phyloP scores from a whole-genome alignment of 2,329 filamentous ascomycete species.

The Colletotrichum sp. region DNA sequence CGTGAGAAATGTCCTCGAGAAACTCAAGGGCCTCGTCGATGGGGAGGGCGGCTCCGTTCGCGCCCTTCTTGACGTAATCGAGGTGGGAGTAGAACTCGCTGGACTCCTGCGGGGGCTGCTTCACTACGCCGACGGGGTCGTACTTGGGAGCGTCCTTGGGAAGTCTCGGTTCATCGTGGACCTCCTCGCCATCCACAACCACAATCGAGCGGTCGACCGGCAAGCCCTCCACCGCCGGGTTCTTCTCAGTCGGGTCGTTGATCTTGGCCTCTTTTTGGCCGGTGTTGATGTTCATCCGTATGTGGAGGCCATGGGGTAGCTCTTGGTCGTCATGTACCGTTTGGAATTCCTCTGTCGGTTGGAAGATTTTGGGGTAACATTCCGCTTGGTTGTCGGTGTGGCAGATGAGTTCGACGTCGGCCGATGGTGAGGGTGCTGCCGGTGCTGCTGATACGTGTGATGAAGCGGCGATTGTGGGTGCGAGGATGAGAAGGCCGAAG shows the following conservation, averaged over 20 bases:
- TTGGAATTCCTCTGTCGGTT: conserved; percentile 69
- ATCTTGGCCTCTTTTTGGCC: conserved; percentile 70
- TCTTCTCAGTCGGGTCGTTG: conserved; percentile 59
- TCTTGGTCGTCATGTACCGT: conserved; percentile 67
- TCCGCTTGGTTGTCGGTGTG: conserved; percentile 62
- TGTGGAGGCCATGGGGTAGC: conserved; percentile 67
- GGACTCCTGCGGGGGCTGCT: conserved; percentile 48
- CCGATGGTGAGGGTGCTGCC: conserved; percentile 30
- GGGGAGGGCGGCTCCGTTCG: conserved; percentile 28
- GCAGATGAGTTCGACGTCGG: conserved; percentile 65
- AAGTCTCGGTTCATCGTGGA: conserved; percentile 34
- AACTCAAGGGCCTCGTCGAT: conserved; percentile 58
- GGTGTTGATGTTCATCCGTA: conserved; percentile 68
- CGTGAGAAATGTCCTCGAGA: conserved; percentile 68
- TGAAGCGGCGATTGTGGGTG: background rate
- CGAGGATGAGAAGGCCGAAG: conserved; percentile 9
- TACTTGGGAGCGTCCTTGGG: conserved; percentile 59
- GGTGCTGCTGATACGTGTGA: background rate
- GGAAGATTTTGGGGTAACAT: conserved; percentile 70
- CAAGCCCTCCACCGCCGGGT: conserved; percentile 52
- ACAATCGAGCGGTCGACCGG: conserved; percentile 58
- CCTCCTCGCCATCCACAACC: conserved; percentile 54
- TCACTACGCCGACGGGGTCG: conserved; percentile 61
- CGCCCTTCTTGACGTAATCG: conserved; percentile 23
- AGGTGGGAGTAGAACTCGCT: conserved; percentile 22